phyloP scores from a whole-genome alignment of 2,329 filamentous ascomycete genomes.

The Xylariaceae sp. region DNA sequence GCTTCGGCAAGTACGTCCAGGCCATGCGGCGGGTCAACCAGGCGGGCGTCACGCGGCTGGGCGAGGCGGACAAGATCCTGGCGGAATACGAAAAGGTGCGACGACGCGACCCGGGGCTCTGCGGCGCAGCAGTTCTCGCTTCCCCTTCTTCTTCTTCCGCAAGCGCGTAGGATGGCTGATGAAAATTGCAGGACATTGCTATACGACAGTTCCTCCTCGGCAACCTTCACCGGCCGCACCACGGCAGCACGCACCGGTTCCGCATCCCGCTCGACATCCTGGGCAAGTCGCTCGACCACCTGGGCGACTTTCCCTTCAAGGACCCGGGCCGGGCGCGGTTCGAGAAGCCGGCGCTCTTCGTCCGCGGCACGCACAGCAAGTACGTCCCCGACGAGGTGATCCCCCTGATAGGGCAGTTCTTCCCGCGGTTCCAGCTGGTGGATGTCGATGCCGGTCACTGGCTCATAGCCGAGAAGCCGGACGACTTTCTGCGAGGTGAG shows the following conservation, averaged over 20 bases:
- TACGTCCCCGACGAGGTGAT: constrained; percentile 82
- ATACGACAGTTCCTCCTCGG: constrained; percentile 92
- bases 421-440: constrained; percentile 72
- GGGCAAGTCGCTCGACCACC: constrained; percentile 66
- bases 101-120: background rate
- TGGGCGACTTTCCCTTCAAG: constrained; percentile 89
- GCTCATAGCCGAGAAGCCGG: constrained; percentile 86
- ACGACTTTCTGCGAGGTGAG: constrained; percentile 74
- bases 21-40: constrained; percentile 84
- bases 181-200: constrained; percentile 56
- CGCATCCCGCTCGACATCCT: constrained; percentile 77
- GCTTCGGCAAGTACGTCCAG: constrained; percentile 79
- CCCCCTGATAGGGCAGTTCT: constrained; percentile 80
- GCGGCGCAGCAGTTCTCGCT: background rate
- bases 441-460: constrained; percentile 84
- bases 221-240: constrained; percentile 68
- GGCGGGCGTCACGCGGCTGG: constrained; percentile 66
- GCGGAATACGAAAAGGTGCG: constrained; percentile 69
- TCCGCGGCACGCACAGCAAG: constrained; percentile 74
- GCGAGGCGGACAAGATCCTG: constrained; percentile 80
- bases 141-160: background rate
- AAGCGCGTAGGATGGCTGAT: background rate
- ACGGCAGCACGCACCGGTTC: constrained; percentile 66
- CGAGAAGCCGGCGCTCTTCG: constrained; percentile 77
- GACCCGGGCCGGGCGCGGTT: constrained; percentile 70